Conservation (phyloP, 2,329 filamentous ascomycete genomes). For the Exserohilum turcica region DNA sequence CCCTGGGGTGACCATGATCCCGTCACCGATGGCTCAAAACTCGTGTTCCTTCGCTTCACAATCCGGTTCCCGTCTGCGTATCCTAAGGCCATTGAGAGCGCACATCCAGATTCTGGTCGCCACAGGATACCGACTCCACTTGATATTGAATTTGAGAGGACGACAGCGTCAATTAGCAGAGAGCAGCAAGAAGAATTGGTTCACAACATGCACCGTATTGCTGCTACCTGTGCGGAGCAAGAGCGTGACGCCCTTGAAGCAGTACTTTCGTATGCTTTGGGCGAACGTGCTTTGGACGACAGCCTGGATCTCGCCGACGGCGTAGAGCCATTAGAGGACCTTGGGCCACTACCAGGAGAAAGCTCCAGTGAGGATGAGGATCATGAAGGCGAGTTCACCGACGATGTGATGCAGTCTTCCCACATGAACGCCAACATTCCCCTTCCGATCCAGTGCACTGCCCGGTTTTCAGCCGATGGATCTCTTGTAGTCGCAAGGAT, state of each 20-base stretch:
- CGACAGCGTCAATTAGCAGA: constrained; percentile 58
- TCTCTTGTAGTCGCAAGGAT: constrained; percentile 56
- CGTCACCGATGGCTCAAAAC: constrained; percentile 40
- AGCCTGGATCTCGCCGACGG: constrained; percentile 55
- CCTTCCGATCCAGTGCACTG: constrained; percentile 63
- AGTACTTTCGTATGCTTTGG: constrained; percentile 64
- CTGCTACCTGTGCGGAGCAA: constrained; percentile 58
- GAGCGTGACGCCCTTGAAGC: constrained; percentile 65
- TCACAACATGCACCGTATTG: constrained; percentile 60
- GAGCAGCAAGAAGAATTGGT: constrained; percentile 55
- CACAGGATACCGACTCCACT: constrained; percentile 52
- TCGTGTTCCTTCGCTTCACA: constrained; percentile 61
- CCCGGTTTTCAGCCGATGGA: constrained; percentile 62
- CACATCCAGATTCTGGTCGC: constrained; percentile 14
- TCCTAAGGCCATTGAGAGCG: constrained; percentile 55
- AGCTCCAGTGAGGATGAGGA: constrained; percentile 87
- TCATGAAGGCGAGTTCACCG: constrained; percentile 55
- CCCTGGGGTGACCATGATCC: constrained; percentile 60
- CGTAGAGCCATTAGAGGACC: constrained; percentile 58
- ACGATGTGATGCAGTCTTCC: constrained; percentile 58
- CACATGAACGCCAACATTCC: constrained; percentile 69
- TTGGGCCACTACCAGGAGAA: constrained; percentile 58
- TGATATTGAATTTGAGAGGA: constrained; percentile 61
- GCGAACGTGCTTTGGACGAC: constrained; percentile 64
- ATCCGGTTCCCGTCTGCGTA: constrained; percentile 65